A percentile compares a stretch with the other conserved stretches of the same genome.
Evolutionary conservation across 345 rosid genomes (phyloP).

Genomic region (Triadica sebifera): DNA sequence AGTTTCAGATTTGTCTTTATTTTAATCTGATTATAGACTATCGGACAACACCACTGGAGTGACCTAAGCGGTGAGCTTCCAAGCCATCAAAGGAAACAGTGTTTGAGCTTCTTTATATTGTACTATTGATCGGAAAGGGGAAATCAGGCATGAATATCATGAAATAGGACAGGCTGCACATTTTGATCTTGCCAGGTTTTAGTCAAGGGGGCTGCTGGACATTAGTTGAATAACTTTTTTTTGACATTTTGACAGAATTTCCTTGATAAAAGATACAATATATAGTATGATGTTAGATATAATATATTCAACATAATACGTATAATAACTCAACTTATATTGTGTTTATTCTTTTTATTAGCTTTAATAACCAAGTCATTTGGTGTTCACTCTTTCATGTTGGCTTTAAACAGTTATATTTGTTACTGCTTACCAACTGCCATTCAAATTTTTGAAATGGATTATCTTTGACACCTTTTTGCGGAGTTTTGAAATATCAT

Average conservation of each 20-base stretch:
- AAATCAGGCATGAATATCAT: neutral
- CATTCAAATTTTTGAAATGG: no score
- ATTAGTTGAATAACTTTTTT: neutral
- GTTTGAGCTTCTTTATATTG: neutral
- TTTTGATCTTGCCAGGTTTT: neutral
- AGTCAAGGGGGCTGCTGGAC: neutral
- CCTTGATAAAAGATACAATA: neutral
- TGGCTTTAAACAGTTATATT: no score
- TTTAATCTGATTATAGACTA: neutral
- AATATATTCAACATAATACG: neutral
- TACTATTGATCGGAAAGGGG: neutral
- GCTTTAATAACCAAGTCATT: neutral
- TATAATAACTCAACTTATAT: neutral
- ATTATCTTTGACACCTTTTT: no score
- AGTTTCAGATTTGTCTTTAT: neutral
- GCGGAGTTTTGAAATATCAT: no score
- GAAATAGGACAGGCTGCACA: neutral
- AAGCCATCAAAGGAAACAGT: neutral
- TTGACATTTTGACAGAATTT: neutral
- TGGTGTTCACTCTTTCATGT: neutral
- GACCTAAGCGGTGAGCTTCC: neutral
- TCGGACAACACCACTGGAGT: no score
- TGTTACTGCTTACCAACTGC: no score
- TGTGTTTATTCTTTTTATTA: neutral
- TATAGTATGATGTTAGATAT: neutral